phyloP scores from a whole-genome alignment of 805 yeast genomes.

The Metschnikowia shivogae region DNA sequence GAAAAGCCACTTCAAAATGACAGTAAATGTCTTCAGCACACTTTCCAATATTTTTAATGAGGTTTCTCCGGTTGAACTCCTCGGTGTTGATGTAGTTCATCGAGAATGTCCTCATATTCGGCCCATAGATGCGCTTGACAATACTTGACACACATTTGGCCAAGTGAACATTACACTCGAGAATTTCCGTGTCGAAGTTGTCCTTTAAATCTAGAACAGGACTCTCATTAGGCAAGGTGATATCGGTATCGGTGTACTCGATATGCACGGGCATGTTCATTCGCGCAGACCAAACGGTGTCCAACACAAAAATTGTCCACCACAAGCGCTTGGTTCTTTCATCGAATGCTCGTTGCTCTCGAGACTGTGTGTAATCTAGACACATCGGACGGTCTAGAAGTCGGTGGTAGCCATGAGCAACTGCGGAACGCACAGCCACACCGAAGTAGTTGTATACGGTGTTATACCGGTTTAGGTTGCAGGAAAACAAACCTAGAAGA shows the following conservation, averaged over 20 bases:
- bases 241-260: slow-evolving; percentile 41
- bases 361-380: slow-evolving; percentile 2
- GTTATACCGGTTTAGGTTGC: slow-evolving; percentile 34
- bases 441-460: slow-evolving; percentile 39
- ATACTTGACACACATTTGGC: slow-evolving; percentile 36
- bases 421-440: slow-evolving; percentile 36
- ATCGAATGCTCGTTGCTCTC: slow-evolving; percentile 4
- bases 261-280: slow-evolving; percentile 38
- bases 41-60: slow-evolving; percentile 27
- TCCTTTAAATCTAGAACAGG: slow-evolving; percentile 23
- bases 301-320: slow-evolving; percentile 41
- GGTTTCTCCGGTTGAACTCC: slow-evolving; percentile 34
- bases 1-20: slow-evolving; percentile 30
- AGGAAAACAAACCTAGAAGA: slow-evolving; percentile 33
- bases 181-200: slow-evolving; percentile 25
- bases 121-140: slow-evolving; percentile 35
- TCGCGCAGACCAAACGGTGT: slow-evolving; percentile 38
- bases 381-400: slow-evolving; percentile 16
- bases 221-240: slow-evolving; percentile 38
- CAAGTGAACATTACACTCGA: slow-evolving; percentile 38
- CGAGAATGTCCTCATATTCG: slow-evolving; percentile 36
- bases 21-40: slow-evolving; percentile 27
- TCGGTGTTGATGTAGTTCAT: slow-evolving; percentile 39
- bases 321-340: slow-evolving; percentile 37
- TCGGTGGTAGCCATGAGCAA: slow-evolving; percentile 36